Evolutionary conservation across 306 rosid genomes (phyloP).

Genomic region (Acacia confusa): DNA sequence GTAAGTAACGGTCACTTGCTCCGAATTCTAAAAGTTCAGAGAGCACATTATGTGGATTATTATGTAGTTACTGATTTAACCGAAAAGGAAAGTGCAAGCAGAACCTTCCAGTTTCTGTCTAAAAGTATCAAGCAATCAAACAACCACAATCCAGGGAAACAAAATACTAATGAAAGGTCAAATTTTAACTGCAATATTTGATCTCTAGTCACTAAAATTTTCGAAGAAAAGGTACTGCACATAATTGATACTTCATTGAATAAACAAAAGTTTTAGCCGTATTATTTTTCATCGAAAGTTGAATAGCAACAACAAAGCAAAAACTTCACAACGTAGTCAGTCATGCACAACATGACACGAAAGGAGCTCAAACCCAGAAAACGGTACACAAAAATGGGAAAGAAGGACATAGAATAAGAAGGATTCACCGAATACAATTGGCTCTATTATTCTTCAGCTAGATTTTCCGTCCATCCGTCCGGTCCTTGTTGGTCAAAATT

Average conservation of each 20-base stretch:
- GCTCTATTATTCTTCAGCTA: constrained; percentile 10
- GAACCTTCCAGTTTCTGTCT: not conserved
- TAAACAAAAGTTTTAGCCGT: not conserved
- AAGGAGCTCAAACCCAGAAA: not conserved
- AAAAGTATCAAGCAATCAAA: not conserved
- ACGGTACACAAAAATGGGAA: not conserved
- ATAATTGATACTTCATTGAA: too few relatives aligned
- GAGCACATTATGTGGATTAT: too few relatives aligned
- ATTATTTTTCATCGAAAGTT: not conserved
- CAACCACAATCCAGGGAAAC: not conserved
- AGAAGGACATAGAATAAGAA: not conserved
- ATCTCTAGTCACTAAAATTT: not conserved
- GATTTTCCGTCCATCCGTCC: not conserved
- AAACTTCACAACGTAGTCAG: not conserved
- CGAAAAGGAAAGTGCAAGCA: not conserved
- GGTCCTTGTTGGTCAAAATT: not conserved
- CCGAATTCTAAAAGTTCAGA: not conserved
- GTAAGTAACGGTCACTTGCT: not conserved
- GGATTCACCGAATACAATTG: not conserved
- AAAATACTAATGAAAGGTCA: not conserved
- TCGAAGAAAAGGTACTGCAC: not conserved
- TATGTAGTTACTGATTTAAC: too few relatives aligned
- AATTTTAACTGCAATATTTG: not conserved
- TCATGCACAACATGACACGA: not conserved
- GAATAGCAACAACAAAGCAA: not conserved